A percentile compares a stretch with the other conserved stretches of the same genome.
phyloP scores from a whole-genome alignment of 345 rosid genomes.

The Pistacia atlantica region DNA sequence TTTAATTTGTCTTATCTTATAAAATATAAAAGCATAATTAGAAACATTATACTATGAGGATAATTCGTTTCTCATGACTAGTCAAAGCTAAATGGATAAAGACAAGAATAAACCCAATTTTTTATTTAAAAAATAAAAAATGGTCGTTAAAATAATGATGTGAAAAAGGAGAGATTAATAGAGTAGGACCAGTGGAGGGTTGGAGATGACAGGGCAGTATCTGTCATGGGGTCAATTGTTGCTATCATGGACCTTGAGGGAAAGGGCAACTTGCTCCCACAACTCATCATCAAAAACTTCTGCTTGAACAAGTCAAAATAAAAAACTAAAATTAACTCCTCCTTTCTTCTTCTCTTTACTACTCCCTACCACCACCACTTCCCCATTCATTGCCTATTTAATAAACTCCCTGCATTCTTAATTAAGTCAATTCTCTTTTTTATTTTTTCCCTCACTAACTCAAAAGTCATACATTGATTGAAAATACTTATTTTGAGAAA shows the following conservation, averaged over 20 bases:
- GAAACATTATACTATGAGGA: too few species aligned
- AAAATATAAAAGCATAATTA: too few species aligned
- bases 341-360: not conserved
- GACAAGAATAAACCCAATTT: not conserved
- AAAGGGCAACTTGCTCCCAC: conserved; percentile 25
- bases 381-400: not conserved
- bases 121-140: too few species aligned
- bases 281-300: not conserved
- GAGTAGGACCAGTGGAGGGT: not conserved
- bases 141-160: not conserved
- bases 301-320: conserved; percentile 2
- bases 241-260: conserved; percentile 29
- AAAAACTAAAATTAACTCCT: not conserved
- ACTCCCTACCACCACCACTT: not conserved
- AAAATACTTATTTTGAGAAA: too few species aligned
- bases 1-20: too few species aligned
- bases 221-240: conserved; percentile 27
- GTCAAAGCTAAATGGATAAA: not conserved
- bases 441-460: not conserved
- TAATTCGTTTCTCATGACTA: too few species aligned
- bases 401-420: not conserved
- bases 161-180: conserved; percentile 9
- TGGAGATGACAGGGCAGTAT: conserved; percentile 9
- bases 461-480: too few species aligned
- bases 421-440: not conserved